phyloP scores from a whole-genome alignment of 495 filamentous ascomycete genomes.

The Talaromyces nanjingensis region DNA sequence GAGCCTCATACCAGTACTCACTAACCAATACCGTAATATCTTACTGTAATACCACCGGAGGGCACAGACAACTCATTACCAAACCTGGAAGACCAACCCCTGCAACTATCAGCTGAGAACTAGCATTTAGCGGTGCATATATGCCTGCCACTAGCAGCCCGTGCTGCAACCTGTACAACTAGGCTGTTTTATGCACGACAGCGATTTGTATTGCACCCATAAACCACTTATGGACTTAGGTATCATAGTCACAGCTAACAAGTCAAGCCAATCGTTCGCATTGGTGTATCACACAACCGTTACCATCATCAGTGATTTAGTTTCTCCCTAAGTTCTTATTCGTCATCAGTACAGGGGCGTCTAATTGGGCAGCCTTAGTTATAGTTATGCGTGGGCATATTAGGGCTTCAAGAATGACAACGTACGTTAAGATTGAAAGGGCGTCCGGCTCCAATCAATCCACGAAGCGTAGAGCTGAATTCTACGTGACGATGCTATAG shows the following conservation, averaged over 20 bases:
- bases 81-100: not conserved
- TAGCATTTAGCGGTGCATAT: not conserved
- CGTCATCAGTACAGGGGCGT: not conserved
- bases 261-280: not conserved
- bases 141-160: not conserved
- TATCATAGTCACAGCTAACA: not conserved
- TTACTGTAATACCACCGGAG: not conserved
- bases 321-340: not conserved
- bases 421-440: not conserved
- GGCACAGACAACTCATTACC: not conserved
- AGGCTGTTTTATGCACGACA: not conserved
- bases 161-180: not conserved
- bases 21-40: not conserved
- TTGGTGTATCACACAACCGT: not conserved
- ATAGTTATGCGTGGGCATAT: not conserved
- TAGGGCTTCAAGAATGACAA: not conserved
- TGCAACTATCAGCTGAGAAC: not conserved
- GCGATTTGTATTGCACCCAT: not conserved
- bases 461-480: not conserved
- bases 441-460: not conserved
- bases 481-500: not conserved
- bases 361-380: not conserved
- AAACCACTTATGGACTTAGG: not conserved
- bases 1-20: not conserved
- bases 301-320: not conserved